These are phyloP conservation scores for Ustilago tritici DNA, from an alignment of 1,284 basidiomycete species.

Conservation along the genomic window DNA sequence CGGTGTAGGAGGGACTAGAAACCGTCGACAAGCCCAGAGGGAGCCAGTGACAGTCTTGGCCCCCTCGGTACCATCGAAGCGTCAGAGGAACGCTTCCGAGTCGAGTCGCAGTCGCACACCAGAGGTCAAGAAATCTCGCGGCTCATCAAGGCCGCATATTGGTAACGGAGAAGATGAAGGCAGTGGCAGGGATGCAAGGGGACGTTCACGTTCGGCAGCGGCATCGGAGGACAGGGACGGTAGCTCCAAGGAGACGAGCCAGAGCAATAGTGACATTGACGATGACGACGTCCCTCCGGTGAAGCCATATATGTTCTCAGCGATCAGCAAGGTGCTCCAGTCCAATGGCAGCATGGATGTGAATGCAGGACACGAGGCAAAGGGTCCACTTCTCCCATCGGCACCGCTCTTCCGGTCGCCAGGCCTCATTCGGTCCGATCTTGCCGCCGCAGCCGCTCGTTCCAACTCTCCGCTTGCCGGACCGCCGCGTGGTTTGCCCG, in stretches of 20 bases:
- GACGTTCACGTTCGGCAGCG: constrained; percentile 32
- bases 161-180: constrained; percentile 34
- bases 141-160: constrained; percentile 11
- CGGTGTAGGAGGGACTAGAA: constrained; percentile 61
- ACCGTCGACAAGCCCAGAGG: constrained; percentile 56
- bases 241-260: constrained; percentile 30
- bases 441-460: constrained; percentile 43
- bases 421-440: constrained; percentile 31
- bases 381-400: constrained; percentile 38
- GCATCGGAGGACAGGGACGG: constrained; percentile 28
- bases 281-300: constrained; percentile 25
- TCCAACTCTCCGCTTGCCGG: constrained; percentile 54
- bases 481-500: constrained; percentile 46
- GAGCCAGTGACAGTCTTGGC: constrained; percentile 47
- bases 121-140: constrained; percentile 40
- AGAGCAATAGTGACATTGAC: constrained; percentile 39
- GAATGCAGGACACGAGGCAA: constrained; percentile 12
- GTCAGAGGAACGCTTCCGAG: constrained; percentile 33
- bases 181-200: constrained; percentile 34
- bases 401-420: constrained; percentile 36
- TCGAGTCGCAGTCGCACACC: constrained; percentile 50
- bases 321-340: constrained; percentile 45
- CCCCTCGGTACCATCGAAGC: constrained; percentile 32
- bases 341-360: constrained; percentile 29
- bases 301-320: constrained; percentile 47